Evolutionary conservation across 108 stramenopile species (phyloP).

Genomic region (Epipyxis sp.): DNA sequence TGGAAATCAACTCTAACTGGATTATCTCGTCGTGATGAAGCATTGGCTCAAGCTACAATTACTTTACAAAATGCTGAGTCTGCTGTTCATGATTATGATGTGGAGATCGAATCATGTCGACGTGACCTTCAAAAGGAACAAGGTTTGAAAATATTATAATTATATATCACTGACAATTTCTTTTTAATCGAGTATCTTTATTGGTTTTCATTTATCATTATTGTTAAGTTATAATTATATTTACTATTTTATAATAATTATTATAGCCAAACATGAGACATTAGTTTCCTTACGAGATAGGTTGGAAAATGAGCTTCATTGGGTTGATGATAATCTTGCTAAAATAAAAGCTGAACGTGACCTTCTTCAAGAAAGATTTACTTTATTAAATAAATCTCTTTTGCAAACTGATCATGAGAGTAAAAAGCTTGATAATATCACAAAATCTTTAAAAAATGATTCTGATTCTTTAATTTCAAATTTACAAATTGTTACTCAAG

Average conservation of each 20-base stretch:
- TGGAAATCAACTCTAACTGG: conserved; percentile 71
- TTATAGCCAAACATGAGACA: conserved; percentile 57
- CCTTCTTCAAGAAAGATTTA: conserved; percentile 46
- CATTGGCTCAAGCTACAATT: conserved; percentile 61
- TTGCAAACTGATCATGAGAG: conserved; percentile 65
- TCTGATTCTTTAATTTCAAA: conserved; percentile 47
- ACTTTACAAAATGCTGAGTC: conserved; percentile 60
- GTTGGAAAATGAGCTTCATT: conserved; percentile 59
- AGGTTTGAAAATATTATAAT: too few relatives aligned
- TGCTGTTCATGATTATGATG: conserved; percentile 54
- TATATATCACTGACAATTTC: too few relatives aligned
- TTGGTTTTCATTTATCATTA: too few relatives aligned
- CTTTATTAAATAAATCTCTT: conserved; percentile 58
- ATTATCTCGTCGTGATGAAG: conserved; percentile 68
- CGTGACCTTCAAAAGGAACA: conserved; percentile 50
- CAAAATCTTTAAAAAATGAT: conserved; percentile 22
- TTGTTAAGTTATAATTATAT: too few relatives aligned
- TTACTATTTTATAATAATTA: too few relatives aligned
- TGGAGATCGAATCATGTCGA: conserved; percentile 38
- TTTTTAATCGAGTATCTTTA: too few relatives aligned
- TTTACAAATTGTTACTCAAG: conserved; percentile 63
- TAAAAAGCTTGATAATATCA: conserved; percentile 43
- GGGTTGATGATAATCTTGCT: conserved; percentile 55
- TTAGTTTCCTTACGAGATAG: conserved; percentile 51
- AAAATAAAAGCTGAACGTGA: conserved; percentile 55